phyloP scores from a whole-genome alignment of 176 grass and related monocot genomes.

The Bonia amplexicaulis region DNA sequence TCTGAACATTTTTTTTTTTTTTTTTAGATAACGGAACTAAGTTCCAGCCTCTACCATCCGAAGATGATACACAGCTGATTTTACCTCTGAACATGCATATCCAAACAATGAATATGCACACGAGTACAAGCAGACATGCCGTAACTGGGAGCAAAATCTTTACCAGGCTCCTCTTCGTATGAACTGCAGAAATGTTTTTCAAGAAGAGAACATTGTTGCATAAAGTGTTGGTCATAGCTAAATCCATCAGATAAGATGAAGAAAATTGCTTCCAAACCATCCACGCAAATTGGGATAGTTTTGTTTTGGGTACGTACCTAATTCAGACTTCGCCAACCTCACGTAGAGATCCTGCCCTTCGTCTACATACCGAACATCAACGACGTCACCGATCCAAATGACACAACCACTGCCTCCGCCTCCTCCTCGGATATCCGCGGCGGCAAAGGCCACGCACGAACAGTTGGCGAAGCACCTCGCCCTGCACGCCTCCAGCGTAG shows the following conservation, averaged over 20 bases:
- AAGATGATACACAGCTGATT: no score
- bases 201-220: no score
- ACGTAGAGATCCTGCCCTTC: constrained; percentile 28
- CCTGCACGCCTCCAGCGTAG: constrained; percentile 30
- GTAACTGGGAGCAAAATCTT: constrained; percentile 16
- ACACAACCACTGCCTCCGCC: constrained; percentile 20
- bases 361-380: constrained; percentile 33
- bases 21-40: no score
- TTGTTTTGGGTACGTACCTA: background rate
- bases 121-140: background rate
- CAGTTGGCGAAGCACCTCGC: constrained; percentile 47
- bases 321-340: constrained; percentile 29
- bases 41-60: no score
- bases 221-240: background rate
- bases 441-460: constrained; percentile 51
- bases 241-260: background rate
- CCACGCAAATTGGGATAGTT: background rate
- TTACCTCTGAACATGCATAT: constrained; percentile 28
- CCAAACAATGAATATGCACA: background rate
- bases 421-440: constrained; percentile 20
- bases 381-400: constrained; percentile 11
- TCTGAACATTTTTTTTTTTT: no score
- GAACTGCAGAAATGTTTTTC: background rate
- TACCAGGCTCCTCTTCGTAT: background rate
- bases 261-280: background rate